Conservation (phyloP, 2,329 filamentous ascomycete species). For the Pseudocercospora vitis region DNA sequence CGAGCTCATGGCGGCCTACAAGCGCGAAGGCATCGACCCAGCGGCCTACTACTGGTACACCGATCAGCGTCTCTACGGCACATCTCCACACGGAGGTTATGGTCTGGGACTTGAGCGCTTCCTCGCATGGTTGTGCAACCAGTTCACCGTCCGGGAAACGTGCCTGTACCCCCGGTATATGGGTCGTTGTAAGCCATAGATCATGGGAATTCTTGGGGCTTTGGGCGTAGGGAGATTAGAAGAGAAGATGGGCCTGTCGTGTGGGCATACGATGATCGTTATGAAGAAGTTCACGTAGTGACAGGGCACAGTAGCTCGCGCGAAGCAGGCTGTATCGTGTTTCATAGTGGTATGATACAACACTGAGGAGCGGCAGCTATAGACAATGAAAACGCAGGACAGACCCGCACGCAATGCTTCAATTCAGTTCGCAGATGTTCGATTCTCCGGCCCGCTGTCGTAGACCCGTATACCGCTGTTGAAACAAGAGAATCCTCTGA, state of each 20-base stretch:
- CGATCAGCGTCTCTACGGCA: conserved; percentile 75
- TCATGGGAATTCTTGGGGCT: neutral
- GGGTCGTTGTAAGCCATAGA: conserved; percentile 72
- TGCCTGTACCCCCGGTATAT: conserved; percentile 80
- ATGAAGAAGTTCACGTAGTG: neutral
- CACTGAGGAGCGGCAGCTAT: conserved; percentile 13
- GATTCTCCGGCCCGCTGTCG: conserved; percentile 3
- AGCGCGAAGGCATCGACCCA: conserved; percentile 80
- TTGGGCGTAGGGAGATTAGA: neutral
- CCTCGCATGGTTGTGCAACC: conserved; percentile 66
- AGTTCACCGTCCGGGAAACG: conserved; percentile 65
- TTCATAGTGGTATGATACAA: conserved; percentile 25
- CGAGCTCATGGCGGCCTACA: conserved; percentile 84
- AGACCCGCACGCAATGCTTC: conserved; percentile 22
- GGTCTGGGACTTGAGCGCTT: conserved; percentile 87
- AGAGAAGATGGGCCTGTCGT: too few species aligned
- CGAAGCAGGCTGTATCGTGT: too few species aligned
- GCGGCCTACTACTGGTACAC: conserved; percentile 97
- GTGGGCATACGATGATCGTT: too few species aligned
- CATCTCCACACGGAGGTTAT: conserved; percentile 88
- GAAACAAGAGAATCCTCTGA: neutral
- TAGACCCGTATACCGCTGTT: neutral
- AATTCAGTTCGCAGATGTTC: neutral
- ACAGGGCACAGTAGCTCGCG: neutral
- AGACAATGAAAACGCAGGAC: conserved; percentile 14